A percentile compares a stretch with the other conserved stretches of the same genome.
Conservation (phyloP, 495 filamentous ascomycete genomes). For the Neurospora sp. region DNA sequence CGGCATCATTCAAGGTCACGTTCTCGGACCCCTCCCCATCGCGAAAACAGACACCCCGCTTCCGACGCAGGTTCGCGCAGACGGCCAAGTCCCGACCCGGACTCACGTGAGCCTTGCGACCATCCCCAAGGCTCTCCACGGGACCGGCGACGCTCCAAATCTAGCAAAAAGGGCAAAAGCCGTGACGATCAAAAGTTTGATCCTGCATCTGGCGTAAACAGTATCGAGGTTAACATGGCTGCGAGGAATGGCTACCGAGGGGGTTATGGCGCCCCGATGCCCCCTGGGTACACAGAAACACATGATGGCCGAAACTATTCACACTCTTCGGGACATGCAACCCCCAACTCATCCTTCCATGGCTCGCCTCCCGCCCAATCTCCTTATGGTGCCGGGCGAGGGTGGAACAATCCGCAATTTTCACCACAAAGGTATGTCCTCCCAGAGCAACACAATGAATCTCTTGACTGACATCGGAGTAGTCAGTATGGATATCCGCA, state of each 20-base stretch:
- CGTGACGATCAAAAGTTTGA: conserved; percentile 27
- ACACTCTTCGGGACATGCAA: conserved; percentile 48
- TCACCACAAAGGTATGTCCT: conserved; percentile 50
- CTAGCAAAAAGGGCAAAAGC: conserved; percentile 23
- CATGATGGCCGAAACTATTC: conserved; percentile 38
- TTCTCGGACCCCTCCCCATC: conserved; percentile 14
- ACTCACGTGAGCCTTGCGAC: conserved; percentile 20
- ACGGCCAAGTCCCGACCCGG: conserved; percentile 20
- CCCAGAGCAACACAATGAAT: conserved; percentile 2
- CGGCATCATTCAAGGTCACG: conserved; percentile 29
- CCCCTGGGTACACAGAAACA: conserved; percentile 21
- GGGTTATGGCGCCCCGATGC: conserved; percentile 25
- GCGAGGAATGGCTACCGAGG: conserved; percentile 30
- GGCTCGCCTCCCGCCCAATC: conserved; percentile 59
- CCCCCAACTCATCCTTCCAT: conserved; percentile 51
- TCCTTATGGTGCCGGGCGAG: conserved; percentile 52
- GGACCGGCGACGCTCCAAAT: conserved; percentile 25
- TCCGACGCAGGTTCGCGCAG: conserved; percentile 26
- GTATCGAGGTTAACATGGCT: conserved; percentile 36
- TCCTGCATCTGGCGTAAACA: conserved; percentile 35
- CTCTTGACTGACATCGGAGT: conserved; percentile 15
- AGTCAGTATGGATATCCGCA: conserved; percentile 52
- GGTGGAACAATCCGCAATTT: conserved; percentile 45
- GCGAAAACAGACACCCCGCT: conserved; percentile 22
- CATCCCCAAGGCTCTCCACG: conserved; percentile 23